Evolutionary conservation across 306 rosid species (phyloP), one percentile per base, ranked within the genome.

Genomic region (Sphenostylis stenocarpa): DNA sequence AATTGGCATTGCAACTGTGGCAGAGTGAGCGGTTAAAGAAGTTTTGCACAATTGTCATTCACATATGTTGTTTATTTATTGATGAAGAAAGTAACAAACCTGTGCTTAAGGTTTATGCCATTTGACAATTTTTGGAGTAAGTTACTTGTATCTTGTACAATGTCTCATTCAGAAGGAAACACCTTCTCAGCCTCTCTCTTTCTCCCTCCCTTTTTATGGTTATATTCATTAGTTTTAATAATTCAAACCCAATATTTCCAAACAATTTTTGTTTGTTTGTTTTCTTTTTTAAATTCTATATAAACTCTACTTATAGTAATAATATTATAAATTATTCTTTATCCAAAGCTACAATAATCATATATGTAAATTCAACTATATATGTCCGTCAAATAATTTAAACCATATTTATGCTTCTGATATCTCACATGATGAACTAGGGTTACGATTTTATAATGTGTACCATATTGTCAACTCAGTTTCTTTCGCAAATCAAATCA

Each of bases 91-190:
- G 60, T 73, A 19, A 56, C 41, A 33, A 20, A 67, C 67, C 65
- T 55, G 52, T 82, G 83, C 47, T 72, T 71, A 31, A 68, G 77
- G 71, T 82, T 76, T 77, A 53, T 70, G 70, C 51, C 65, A 31
- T 56, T 72, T 45, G 78, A 68, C 81, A 63, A 14, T 70, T 77
- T 82, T 80, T 70, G 82, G 70, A 66, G 43, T 74, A 34, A 73
- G 53, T 77, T 71, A 57, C 57, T 68, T 80, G 31, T 53, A 34
- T 44, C n/a, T n/a, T 62, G 79, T 69, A 77, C 34, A 63, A 77
- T 73, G 78, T 41, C 77, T 13, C 28, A 38, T 67, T 65, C 53
- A 65, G 43, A 80, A 66, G 77, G 29, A 17, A 55, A 45, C 64
- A 63, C 62, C 51, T 1, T 58, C 20, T 38, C 41, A 34, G 1